Base-by-base conservation (phyloP, 495 filamentous ascomycete species). In the Lepidopterella palustris region DNA sequence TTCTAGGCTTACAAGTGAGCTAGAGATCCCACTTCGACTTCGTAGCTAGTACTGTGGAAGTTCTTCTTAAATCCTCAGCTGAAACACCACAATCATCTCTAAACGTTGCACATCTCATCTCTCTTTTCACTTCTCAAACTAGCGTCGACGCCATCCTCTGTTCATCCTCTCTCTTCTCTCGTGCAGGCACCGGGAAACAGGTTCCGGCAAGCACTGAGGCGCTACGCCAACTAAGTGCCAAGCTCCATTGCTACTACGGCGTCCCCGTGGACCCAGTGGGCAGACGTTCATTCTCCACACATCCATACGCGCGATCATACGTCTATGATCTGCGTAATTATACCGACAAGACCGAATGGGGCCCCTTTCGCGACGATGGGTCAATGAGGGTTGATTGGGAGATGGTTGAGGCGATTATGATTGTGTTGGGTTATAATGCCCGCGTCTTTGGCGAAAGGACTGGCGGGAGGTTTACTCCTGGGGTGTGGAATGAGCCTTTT, bases 301-400 rank as follows among this genome's bases (percentile, higher is more conserved):
- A 82, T 58, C 78, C 80, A 18, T 81, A 77, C 53, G 84, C 85
- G 4, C 76, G 79, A 52, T 77, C 80, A 52, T 76, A 78, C 59
- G 82, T 87, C 13, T 88, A 87, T 60, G 84, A 88, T 62, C 68
- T 88, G 9, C 72, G 85, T 2, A 76, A 84, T 63, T 84, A 86
- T 69, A 83, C 78, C 0, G 65, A 73, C 4, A 62, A 64, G 4
- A 82, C 72, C 0, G 58, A 75, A 15, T 87, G 85, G 84, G 85
- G 85, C 0, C 85, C 85, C 0, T 88, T 85, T 67, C 59, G 73
- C 45, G 70, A 75, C 39, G 82, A 85, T 64, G 77, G 77, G 1
- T 70, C 65, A 5, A 70, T 73, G 27, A 68, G 65, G 9, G 81
- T 85, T 2, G 84, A 88, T 63, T 88, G 85, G 85, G 85, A 88